Evolutionary conservation across 306 rosid species (phyloP).

Genomic region (Cicer chorassanicum): DNA sequence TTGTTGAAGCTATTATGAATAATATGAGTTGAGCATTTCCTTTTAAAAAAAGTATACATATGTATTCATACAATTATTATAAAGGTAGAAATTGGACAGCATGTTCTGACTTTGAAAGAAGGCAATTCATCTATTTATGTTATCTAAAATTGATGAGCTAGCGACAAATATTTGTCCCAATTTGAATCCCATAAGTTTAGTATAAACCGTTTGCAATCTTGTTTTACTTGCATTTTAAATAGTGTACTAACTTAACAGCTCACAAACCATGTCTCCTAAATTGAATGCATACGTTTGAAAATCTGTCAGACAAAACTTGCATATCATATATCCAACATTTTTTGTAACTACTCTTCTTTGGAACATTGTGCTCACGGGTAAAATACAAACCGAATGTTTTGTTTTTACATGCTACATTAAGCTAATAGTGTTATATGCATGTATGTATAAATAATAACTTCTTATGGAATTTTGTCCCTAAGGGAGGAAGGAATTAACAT

Average conservation of each 20-base stretch:
- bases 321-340: conserved; percentile 14
- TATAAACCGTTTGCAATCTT: conserved; percentile 6
- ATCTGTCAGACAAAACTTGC: conserved; percentile 11
- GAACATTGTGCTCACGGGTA: neutral
- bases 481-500: too few relatives aligned
- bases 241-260: neutral
- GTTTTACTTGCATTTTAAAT: conserved; percentile 10
- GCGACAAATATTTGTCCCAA: neutral
- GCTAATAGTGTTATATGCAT: neutral
- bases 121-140: neutral
- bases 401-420: conserved; percentile 33
- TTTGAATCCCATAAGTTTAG: neutral
- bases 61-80: too few relatives aligned
- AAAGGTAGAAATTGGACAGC: neutral
- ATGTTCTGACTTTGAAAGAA: neutral
- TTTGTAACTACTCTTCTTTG: conserved; percentile 38
- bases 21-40: too few relatives aligned
- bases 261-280: conserved; percentile 40
- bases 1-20: too few relatives aligned
- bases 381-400: conserved; percentile 24
- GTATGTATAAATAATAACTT: neutral
- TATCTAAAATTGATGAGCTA: neutral
- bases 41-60: too few relatives aligned
- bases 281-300: conserved; percentile 41
- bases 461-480: neutral